Conservation (phyloP, 163 green algal species). For the Botryococcus braunii region DNA sequence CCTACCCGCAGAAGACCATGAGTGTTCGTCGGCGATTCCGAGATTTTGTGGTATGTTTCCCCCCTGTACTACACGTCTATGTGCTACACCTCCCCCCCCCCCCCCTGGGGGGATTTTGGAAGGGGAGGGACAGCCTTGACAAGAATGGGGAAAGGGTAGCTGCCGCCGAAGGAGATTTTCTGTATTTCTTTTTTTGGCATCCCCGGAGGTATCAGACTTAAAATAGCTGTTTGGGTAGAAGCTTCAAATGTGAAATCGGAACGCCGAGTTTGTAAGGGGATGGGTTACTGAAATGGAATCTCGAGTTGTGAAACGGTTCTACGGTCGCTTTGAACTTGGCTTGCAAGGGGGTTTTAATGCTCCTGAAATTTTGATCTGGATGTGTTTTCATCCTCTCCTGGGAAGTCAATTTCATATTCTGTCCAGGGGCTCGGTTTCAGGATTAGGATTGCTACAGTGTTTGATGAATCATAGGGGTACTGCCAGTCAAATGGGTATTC, state of each 20-base stretch:
- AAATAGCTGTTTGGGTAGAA: not conserved
- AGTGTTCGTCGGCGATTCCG: constrained; percentile 46
- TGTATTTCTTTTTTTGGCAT: not conserved
- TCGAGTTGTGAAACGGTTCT: not conserved
- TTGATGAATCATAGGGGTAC: too few species aligned
- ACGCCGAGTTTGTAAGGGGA: too few species aligned
- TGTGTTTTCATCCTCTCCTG: too few species aligned
- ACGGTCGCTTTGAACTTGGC: too few species aligned
- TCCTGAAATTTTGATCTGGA: too few species aligned
- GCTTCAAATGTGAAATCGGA: too few species aligned
- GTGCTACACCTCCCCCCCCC: not conserved
- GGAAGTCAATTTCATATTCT: too few species aligned
- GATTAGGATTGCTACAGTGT: too few species aligned
- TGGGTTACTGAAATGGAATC: not conserved
- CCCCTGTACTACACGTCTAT: not conserved
- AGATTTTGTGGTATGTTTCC: constrained; percentile 48
- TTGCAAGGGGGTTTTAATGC: too few species aligned
- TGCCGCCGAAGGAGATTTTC: not conserved
- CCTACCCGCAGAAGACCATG: constrained; percentile 1
- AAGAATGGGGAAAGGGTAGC: not conserved
- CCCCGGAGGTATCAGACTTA: not conserved
- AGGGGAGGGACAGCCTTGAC: not conserved
- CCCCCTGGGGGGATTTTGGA: not conserved
- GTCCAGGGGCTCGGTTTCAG: too few species aligned
- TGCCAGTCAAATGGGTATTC: too few species aligned